A percentile compares a stretch with the other conserved stretches of the same genome.
phyloP scores from a whole-genome alignment of 2,329 filamentous ascomycete genomes.

The Leptographium procerum region DNA sequence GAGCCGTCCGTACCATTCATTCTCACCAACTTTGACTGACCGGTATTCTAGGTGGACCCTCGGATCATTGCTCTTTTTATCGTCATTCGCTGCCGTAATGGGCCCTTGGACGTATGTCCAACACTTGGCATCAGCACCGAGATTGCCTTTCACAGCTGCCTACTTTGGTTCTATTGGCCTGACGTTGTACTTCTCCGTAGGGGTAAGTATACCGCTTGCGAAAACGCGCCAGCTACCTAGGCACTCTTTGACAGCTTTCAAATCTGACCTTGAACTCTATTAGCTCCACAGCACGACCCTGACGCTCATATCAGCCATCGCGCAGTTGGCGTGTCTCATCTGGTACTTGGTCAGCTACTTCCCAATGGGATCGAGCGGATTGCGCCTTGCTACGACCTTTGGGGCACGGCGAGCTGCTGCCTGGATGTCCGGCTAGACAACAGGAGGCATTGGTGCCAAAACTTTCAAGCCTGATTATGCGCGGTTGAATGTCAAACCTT shows the following conservation, averaged over 20 bases:
- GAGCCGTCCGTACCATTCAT: slow-evolving; percentile 39
- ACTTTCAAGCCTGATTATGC: background rate
- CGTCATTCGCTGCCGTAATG: slow-evolving; percentile 91
- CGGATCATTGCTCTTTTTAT: slow-evolving; percentile 79
- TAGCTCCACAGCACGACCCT: slow-evolving; percentile 77
- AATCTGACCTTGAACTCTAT: slow-evolving; percentile 1
- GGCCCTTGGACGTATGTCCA: slow-evolving; percentile 72
- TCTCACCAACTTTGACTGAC: background rate
- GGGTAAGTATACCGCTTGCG: slow-evolving; percentile 39
- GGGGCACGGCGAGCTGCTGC: slow-evolving; percentile 73
- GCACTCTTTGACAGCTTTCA: slow-evolving; percentile 8
- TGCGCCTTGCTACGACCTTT: slow-evolving; percentile 78
- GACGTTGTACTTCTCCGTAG: slow-evolving; percentile 84
- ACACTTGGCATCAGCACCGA: slow-evolving; percentile 73
- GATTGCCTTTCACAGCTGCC: slow-evolving; percentile 83
- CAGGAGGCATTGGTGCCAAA: background rate
- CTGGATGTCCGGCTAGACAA: slow-evolving; percentile 69
- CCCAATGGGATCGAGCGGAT: slow-evolving; percentile 83
- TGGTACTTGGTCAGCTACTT: slow-evolving; percentile 99
- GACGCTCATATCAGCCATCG: slow-evolving; percentile 71
- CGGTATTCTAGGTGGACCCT: slow-evolving; percentile 68
- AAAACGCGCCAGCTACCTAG: background rate
- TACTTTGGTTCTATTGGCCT: slow-evolving; percentile 90
- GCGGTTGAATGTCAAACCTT: background rate
- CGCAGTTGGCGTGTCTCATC: slow-evolving; percentile 70